These are phyloP conservation scores for Capsicum chinense DNA, from an alignment of 257 asterid species.

Conservation along the genomic window DNA sequence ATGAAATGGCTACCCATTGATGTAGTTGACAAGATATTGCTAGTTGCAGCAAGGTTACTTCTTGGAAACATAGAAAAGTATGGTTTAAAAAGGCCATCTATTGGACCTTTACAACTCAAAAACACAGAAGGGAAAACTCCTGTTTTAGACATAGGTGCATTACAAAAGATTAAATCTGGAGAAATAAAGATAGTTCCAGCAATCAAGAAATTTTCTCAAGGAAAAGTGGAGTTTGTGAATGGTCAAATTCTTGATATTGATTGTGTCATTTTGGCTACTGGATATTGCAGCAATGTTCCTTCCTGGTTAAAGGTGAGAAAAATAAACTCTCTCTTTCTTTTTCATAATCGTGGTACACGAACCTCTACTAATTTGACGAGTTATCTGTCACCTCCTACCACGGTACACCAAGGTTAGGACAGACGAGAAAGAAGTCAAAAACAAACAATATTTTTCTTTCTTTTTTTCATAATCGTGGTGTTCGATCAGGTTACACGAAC, in stretches of 20 bases:
- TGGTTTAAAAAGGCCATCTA: conserved; percentile 71
- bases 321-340: too few species aligned
- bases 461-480: too few species aligned
- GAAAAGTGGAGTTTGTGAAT: conserved; percentile 67
- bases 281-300: conserved; percentile 93
- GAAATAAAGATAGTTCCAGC: conserved; percentile 77
- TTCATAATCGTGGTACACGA: too few species aligned
- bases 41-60: conserved; percentile 59
- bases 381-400: too few species aligned
- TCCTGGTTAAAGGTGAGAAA: conserved; percentile 81
- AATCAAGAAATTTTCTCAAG: conserved; percentile 62
- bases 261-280: conserved; percentile 81
- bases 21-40: conserved; percentile 65
- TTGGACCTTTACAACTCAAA: conserved; percentile 85
- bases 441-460: too few species aligned
- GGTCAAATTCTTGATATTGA: conserved; percentile 68
- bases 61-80: conserved; percentile 72
- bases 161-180: conserved; percentile 71
- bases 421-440: too few species aligned
- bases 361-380: too few species aligned
- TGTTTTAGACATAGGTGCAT: conserved; percentile 82
- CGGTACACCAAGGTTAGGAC: too few species aligned
- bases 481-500: too few species aligned
- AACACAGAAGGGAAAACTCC: conserved; percentile 81
- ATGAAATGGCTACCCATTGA: conserved; percentile 77